These are phyloP conservation scores for Citeromyces hawaiiensis DNA, from an alignment of 1,139 yeast species.

Conservation along the genomic window DNA sequence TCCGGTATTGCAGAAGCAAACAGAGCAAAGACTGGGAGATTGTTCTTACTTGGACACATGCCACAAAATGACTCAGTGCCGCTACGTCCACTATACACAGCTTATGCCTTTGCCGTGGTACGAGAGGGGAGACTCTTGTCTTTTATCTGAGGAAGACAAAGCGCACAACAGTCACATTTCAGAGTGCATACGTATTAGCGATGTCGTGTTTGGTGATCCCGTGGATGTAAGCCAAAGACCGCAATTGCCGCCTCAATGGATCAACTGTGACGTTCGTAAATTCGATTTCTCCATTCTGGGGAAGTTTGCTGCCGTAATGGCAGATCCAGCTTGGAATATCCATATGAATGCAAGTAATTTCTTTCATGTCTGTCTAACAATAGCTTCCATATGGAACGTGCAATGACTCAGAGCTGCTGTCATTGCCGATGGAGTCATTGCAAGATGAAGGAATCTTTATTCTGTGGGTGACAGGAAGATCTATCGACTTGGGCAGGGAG, in stretches of 20 bases:
- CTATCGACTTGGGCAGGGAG: constrained; percentile 75
- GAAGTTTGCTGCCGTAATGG: constrained; percentile 74
- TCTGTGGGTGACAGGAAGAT: constrained; percentile 92
- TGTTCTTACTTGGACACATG: constrained; percentile 92
- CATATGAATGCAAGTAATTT: constrained; percentile 39
- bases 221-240: constrained; percentile 9
- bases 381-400: constrained; percentile 61
- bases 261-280: constrained; percentile 66
- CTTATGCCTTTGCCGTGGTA: constrained; percentile 27
- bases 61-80: constrained; percentile 68
- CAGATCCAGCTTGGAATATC: constrained; percentile 89
- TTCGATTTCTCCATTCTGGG: constrained; percentile 63
- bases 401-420: constrained; percentile 56
- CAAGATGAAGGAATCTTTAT: constrained; percentile 78
- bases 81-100: constrained; percentile 71
- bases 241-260: constrained; percentile 64
- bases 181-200: constrained; percentile 19
- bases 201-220: constrained; percentile 46
- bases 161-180: constrained; percentile 17
- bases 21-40: constrained; percentile 72
- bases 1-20: constrained; percentile 37
- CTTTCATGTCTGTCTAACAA: constrained; percentile 1
- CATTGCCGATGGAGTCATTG: constrained; percentile 49
- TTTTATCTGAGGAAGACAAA: constrained; percentile 8
- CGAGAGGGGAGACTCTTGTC: not conserved